These are phyloP conservation scores for Eutypa lata DNA, from an alignment of 2,329 filamentous ascomycete species.

Conservation along the genomic window DNA sequence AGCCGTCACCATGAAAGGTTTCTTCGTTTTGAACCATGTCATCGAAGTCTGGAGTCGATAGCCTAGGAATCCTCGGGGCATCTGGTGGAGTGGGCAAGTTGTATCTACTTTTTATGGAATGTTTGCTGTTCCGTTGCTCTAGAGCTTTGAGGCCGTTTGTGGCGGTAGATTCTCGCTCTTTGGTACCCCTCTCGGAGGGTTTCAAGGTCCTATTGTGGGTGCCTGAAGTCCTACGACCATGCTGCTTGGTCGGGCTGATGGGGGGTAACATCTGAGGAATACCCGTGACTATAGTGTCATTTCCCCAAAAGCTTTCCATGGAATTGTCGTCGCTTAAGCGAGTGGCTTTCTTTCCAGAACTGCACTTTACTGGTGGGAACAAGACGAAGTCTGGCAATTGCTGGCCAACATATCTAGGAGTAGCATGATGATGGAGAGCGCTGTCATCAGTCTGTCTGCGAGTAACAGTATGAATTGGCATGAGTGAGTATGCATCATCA, in stretches of 20 bases:
- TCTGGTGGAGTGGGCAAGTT: slow-evolving; percentile 10
- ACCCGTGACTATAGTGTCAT: not conserved
- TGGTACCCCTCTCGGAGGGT: not conserved
- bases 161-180: not conserved
- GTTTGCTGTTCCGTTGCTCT: not conserved
- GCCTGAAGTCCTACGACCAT: not conserved
- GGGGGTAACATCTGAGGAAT: not conserved
- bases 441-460: not conserved
- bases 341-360: not conserved
- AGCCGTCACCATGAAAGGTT: slow-evolving; percentile 9
- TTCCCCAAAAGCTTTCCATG: not conserved
- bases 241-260: not conserved
- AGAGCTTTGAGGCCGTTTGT: too few species aligned
- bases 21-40: slow-evolving; percentile 6
- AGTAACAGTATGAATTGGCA: not conserved
- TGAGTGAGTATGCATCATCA: not conserved
- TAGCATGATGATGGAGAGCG: not conserved
- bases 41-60: slow-evolving; percentile 26
- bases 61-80: slow-evolving; percentile 21
- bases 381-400: not conserved
- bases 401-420: not conserved
- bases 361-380: not conserved
- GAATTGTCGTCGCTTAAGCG: not conserved
- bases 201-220: not conserved
- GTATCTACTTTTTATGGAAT: slow-evolving; percentile 4